Evolutionary conservation across 2,329 filamentous ascomycete species (phyloP).

Genomic region (Knufia fluminis): DNA sequence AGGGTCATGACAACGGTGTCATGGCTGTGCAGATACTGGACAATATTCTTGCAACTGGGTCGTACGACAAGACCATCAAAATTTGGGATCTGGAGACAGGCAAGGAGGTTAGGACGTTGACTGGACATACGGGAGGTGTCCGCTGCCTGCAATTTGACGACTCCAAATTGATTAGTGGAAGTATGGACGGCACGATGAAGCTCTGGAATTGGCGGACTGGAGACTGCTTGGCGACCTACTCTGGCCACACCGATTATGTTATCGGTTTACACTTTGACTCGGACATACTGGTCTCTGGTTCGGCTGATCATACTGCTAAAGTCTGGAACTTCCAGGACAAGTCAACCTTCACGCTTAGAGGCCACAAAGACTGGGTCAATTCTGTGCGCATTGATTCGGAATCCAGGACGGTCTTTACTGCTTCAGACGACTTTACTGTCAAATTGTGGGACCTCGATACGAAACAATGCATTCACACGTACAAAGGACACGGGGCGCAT

Average conservation of each 20-base stretch:
- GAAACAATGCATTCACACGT: constrained; percentile 63
- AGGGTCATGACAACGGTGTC: constrained; percentile 79
- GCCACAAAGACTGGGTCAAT: constrained; percentile 93
- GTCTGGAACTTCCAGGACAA: constrained; percentile 87
- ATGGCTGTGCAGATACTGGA: constrained; percentile 77
- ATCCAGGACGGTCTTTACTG: constrained; percentile 81
- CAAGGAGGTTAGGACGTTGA: constrained; percentile 72
- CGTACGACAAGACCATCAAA: constrained; percentile 90
- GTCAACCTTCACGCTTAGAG: constrained; percentile 67
- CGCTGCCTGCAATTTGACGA: constrained; percentile 90
- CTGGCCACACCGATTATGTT: constrained; percentile 71
- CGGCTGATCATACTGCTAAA: constrained; percentile 79
- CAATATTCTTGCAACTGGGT: constrained; percentile 82
- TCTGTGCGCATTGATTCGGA: constrained; percentile 76
- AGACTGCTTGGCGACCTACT: constrained; percentile 70
- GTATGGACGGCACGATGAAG: constrained; percentile 76
- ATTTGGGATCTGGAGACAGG: constrained; percentile 93
- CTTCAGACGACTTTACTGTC: constrained; percentile 85
- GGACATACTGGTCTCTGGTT: constrained; percentile 77
- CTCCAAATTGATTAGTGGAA: constrained; percentile 80
- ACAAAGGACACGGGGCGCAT: constrained; percentile 85
- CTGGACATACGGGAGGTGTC: constrained; percentile 73
- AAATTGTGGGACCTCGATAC: constrained; percentile 91
- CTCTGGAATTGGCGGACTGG: constrained; percentile 97
- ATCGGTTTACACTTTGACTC: constrained; percentile 81